Conservation (phyloP, 495 filamentous ascomycete genomes). For the Recurvomyces mirabilis region DNA sequence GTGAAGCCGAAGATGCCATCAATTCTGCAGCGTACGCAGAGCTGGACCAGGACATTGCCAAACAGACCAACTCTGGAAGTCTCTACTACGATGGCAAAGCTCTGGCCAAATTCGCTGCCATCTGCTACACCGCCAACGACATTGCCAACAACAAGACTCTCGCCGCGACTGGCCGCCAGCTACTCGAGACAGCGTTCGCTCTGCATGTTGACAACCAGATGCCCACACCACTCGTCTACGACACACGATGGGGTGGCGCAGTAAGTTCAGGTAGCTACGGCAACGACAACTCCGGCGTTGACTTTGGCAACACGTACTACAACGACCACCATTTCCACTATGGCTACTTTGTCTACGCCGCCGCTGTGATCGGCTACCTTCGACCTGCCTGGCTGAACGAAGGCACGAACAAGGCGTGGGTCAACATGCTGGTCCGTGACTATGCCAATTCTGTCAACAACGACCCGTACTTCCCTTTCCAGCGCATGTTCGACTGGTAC, state of each 20-base stretch:
- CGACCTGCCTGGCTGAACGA: slow-evolving; percentile 61
- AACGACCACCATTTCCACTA: slow-evolving; percentile 95
- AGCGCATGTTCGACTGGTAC: slow-evolving; percentile 85
- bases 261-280: slow-evolving; percentile 70
- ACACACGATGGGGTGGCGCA: slow-evolving; percentile 62
- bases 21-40: slow-evolving; percentile 50
- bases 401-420: slow-evolving; percentile 58
- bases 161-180: slow-evolving; percentile 49
- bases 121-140: slow-evolving; percentile 52
- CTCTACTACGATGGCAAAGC: slow-evolving; percentile 95
- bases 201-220: slow-evolving; percentile 68
- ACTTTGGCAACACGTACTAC: slow-evolving; percentile 43
- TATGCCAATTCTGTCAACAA: slow-evolving; percentile 59
- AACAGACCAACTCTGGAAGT: slow-evolving; percentile 65
- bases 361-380: slow-evolving; percentile 70
- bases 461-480: slow-evolving; percentile 75
- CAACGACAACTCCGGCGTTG: slow-evolving; percentile 52
- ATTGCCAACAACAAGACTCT: slow-evolving; percentile 49
- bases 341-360: slow-evolving; percentile 81
- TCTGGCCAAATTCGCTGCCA: slow-evolving; percentile 23
- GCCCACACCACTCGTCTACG: slow-evolving; percentile 59
- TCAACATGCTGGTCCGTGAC: slow-evolving; percentile 51
- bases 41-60: slow-evolving; percentile 56
- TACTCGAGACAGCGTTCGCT: slow-evolving; percentile 66
- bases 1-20: slow-evolving; percentile 43